Conservation (phyloP, 1,284 basidiomycete genomes). For the Inonotus obliquus region DNA sequence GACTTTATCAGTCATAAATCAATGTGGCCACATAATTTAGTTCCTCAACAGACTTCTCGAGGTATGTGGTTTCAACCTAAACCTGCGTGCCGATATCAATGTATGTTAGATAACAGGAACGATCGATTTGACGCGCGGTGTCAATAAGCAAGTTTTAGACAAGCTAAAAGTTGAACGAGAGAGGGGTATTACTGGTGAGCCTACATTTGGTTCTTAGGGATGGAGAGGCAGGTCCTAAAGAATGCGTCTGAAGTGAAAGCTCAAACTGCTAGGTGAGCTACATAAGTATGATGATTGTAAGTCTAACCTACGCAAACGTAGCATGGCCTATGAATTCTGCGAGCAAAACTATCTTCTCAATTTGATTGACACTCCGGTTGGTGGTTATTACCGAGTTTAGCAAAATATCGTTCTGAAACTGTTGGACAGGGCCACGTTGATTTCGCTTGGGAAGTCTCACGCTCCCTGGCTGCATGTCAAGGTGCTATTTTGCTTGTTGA, state of each 20-base stretch:
- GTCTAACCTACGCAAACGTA: constrained; percentile 27
- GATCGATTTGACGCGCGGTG: constrained; percentile 61
- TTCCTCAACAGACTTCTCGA: constrained; percentile 53
- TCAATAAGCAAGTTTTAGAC: constrained; percentile 88
- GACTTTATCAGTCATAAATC: background rate
- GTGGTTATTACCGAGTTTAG: constrained; percentile 24
- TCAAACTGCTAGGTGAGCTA: constrained; percentile 75
- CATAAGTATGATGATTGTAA: constrained; percentile 13
- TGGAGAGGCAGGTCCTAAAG: background rate
- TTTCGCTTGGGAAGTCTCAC: constrained; percentile 94
- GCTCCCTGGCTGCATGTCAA: constrained; percentile 91
- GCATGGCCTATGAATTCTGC: constrained; percentile 69
- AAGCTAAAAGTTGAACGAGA: constrained; percentile 97
- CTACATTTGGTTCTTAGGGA: constrained; percentile 1
- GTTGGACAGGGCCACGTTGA: constrained; percentile 83
- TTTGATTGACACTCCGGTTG: constrained; percentile 91
- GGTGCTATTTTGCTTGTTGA: constrained; percentile 91
- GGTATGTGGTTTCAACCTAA: constrained; percentile 34
- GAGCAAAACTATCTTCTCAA: constrained; percentile 77
- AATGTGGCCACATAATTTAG: background rate
- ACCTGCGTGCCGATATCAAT: constrained; percentile 9
- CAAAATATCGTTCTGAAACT: background rate
- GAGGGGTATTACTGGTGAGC: constrained; percentile 84
- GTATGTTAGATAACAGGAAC: constrained; percentile 77
- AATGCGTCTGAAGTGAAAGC: constrained; percentile 62